These are phyloP conservation scores for Xylariaceae sp. DNA, from an alignment of 2,329 filamentous ascomycete species.

Conservation along the genomic window DNA sequence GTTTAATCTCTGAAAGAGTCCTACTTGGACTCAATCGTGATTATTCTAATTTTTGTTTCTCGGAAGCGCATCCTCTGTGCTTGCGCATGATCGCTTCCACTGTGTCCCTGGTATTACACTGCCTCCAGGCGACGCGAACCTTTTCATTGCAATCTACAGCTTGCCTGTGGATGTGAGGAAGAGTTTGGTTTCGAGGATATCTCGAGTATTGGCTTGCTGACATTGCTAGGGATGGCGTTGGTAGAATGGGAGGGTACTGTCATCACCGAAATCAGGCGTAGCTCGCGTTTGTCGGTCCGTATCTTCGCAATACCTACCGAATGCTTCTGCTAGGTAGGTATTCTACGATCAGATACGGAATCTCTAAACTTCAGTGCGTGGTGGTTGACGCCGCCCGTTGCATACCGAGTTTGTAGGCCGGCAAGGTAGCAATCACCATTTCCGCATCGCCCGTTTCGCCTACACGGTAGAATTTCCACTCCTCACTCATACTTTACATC, in stretches of 20 bases:
- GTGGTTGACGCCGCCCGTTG: neutral
- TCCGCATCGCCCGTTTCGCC: neutral
- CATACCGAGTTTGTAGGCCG: neutral
- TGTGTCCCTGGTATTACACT: conserved; percentile 76
- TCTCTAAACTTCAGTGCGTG: neutral
- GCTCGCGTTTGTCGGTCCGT: no score
- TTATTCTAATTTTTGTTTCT: conserved; percentile 75
- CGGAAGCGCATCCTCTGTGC: conserved; percentile 59
- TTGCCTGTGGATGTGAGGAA: conserved; percentile 55
- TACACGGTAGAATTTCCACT: conserved; percentile 3
- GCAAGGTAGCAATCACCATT: neutral
- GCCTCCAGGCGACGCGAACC: conserved; percentile 65
- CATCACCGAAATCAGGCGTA: no score
- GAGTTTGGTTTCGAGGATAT: conserved; percentile 25
- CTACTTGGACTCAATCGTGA: conserved; percentile 67
- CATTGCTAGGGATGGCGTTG: no score
- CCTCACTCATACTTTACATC: conserved; percentile 1
- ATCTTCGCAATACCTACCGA: no score
- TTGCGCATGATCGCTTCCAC: conserved; percentile 64
- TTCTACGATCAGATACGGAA: no score
- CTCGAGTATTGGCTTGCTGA: no score
- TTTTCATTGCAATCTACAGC: conserved; percentile 57
- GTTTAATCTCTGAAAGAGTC: conserved; percentile 90
- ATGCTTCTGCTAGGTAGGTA: no score
- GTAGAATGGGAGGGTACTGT: no score